Conservation (phyloP, 495 filamentous ascomycete genomes). For the Podospora bellae-mahoneyi region DNA sequence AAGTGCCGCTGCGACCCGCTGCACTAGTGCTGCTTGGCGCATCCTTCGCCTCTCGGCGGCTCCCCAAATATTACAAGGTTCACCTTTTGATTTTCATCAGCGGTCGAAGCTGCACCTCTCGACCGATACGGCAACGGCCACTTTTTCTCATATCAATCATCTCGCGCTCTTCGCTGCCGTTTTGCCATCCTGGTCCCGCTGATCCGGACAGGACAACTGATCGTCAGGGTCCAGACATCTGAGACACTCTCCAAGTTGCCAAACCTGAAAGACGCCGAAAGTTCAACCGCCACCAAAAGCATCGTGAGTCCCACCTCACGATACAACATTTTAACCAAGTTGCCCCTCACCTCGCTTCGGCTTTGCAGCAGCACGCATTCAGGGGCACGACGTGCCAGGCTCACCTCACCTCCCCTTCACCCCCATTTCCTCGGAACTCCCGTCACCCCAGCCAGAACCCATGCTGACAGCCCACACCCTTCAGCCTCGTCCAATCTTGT, state of each 20-base stretch:
- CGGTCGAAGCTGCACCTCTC: background rate
- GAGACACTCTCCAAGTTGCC: background rate
- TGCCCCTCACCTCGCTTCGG: background rate
- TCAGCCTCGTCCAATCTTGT: background rate
- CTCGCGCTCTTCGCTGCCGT: background rate
- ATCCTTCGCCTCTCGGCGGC: background rate
- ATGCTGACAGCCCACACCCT: background rate
- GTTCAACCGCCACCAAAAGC: background rate
- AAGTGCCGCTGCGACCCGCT: background rate
- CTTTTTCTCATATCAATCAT: background rate
- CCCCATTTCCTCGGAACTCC: background rate
- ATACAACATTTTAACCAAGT: background rate
- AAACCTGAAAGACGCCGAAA: background rate
- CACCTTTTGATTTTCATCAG: background rate
- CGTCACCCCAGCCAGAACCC: background rate
- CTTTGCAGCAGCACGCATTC: background rate
- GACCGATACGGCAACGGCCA: background rate
- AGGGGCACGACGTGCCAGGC: background rate
- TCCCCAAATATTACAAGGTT: no score
- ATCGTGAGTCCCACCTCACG: background rate
- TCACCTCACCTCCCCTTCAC: background rate
- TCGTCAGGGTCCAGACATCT: background rate
- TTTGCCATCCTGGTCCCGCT: background rate
- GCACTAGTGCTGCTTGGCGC: background rate
- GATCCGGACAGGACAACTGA: background rate